Evolutionary conservation across 495 filamentous ascomycete species (phyloP), one percentile per base, ranked within the genome.

Genomic region (Parathielavia appendiculata): DNA sequence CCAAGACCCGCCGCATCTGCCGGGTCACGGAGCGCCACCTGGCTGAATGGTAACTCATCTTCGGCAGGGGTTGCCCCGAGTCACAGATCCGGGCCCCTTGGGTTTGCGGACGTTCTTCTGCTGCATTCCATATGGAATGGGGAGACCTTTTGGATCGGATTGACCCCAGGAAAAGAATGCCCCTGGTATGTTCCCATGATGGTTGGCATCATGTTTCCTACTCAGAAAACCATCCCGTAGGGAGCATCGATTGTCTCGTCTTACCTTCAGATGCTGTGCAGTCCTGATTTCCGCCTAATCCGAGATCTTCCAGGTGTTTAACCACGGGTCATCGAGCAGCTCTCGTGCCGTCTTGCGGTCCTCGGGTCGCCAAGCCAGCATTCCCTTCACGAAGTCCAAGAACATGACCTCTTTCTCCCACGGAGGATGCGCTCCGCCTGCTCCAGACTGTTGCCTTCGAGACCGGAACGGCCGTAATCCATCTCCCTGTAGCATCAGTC

Each of bases 281-380:
- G 26, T 30, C 6, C 26, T 6, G 26, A 30, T 30, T n/a, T 6
- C 26, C 26, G 17, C 19, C 47, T 50, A 36, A 11, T 50, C 47
- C 13, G 20, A 40, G 14, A 52, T 52, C 22, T 45, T n/a, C 52
- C 40, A 47, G 10, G 4, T 41, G 22, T 48, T 49, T 0, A 47
- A 20, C 76, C 75, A 79, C 30, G 66, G 67, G 62, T 81, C 71
- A 5, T 75, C 53, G 7, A 73, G 59, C 17, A 81, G 57, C 49
- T 77, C 68, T 51, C 68, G 72, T 5, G 79, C 79, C 2, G 73
- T 75, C 56, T 67, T 71, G 9, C 79, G 67, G 35, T 78, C 62
- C 54, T 73, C 68, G 19, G 79, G 79, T 13, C 67, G 57, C 80
- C 78, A 82, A 56, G 75, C 73, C 54, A 83, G 61, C 77, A 82